These are phyloP conservation scores for Globisporangium uncinulatum DNA, from an alignment of 352 stramenopile species.

Conservation along the genomic window DNA sequence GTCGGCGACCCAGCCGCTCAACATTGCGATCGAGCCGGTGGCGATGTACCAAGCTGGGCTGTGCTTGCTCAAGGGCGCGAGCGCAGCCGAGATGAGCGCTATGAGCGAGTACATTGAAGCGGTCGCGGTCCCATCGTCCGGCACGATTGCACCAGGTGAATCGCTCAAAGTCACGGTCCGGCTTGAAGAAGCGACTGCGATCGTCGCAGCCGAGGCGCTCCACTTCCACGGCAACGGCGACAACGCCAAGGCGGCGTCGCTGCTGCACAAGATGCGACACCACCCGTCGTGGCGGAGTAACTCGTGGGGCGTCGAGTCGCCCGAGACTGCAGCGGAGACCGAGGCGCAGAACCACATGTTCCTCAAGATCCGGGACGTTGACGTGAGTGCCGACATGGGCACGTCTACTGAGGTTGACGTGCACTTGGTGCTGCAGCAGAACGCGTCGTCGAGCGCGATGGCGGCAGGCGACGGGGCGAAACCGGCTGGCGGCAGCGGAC, in stretches of 20 bases:
- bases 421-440: slow-evolving; percentile 62
- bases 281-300: slow-evolving; percentile 81
- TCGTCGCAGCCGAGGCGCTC: slow-evolving; percentile 18
- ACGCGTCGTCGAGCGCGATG: slow-evolving; percentile 18
- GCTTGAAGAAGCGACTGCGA: slow-evolving; percentile 53
- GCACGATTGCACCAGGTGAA: slow-evolving; percentile 62
- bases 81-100: slow-evolving; percentile 51
- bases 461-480: slow-evolving; percentile 5
- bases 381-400: slow-evolving; percentile 44
- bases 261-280: slow-evolving; percentile 72
- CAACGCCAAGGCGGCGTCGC: slow-evolving; percentile 23
- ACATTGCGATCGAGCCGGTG: slow-evolving; percentile 66
- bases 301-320: slow-evolving; percentile 65
- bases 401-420: slow-evolving; percentile 63
- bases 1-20: slow-evolving; percentile 53
- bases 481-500: slow-evolving; percentile 16
- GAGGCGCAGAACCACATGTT: slow-evolving; percentile 68
- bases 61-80: slow-evolving; percentile 58
- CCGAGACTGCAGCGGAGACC: slow-evolving; percentile 30
- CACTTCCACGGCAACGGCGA: slow-evolving; percentile 27
- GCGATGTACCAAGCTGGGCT: slow-evolving; percentile 59
- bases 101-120: slow-evolving; percentile 80
- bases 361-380: slow-evolving; percentile 62
- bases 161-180: slow-evolving; percentile 75
- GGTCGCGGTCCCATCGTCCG: slow-evolving; percentile 58